Evolutionary conservation across 805 yeast genomes (phyloP), one percentile per base, ranked within the genome.

Genomic region (Yarrowia sp.): DNA sequence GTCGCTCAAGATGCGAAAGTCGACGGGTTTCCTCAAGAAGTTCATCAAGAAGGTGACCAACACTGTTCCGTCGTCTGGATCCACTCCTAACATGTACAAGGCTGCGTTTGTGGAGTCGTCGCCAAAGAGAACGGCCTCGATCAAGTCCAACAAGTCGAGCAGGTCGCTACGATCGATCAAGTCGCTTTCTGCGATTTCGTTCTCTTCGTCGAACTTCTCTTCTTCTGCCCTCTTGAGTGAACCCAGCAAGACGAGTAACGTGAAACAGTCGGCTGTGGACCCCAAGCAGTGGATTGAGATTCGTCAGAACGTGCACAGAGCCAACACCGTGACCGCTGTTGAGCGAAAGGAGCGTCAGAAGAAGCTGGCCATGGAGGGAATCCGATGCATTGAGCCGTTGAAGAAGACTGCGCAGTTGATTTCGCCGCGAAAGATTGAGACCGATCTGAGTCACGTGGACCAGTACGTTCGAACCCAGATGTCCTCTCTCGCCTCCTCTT

Each of bases 281-380:
- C 52, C 68, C n/a, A 42, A 65, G 10, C 48, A 50, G 43, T 86
- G 89, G 89, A 80, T 86, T 22, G 86, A 84, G 32, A 81, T 82
- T 15, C 82, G 84, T 58, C 79, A 86, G 58, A 93, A 88, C 72
- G 77, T 92, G 67, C 86, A 89, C 75, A 83, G 98, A 73, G 87
- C 92, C 69, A 87, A 87, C 71, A 85, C 96, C 0, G 78, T 91
- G 32, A 85, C 89, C 2, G 80, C 86, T 7, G 83, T 83, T 68
- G 97, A 93, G 71, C 87, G 89, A 70, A 88, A 87, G 67, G 80
- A 83, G 15, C 84, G 98, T 72, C 87, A 90, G 67, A 67, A 64
- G 42, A 43, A 45, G 15, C 52, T 70, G 19, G 77, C 89, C 11
- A 38, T 59, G 65, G 65, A 59, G 52, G 65, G 65, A 4, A 59